Evolutionary conservation across 1,139 yeast species (phyloP), one percentile per base, ranked within the genome.

Genomic region (Suhomyces bolitotheri): DNA sequence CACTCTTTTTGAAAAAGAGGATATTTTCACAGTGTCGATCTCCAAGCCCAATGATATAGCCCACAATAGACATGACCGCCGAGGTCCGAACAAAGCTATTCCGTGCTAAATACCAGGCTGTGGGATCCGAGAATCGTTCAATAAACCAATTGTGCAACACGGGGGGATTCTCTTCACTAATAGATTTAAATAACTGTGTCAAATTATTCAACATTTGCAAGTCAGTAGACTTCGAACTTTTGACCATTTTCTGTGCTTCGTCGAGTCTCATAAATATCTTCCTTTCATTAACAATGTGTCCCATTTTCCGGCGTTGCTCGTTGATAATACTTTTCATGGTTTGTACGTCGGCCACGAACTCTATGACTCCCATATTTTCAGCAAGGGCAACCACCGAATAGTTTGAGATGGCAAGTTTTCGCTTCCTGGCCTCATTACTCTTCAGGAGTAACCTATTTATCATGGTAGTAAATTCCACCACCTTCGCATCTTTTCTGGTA

Each of bases 61-160:
- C 98, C 7, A 92, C 95, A 67, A 92, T 88, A 0, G 97, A 89
- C 92, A 94, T 94, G 0, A 90, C 98, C 0, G 97, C 97, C 17
- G 87, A 67, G 0, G 96, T 81, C 35, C 96, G 69, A 0, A 87
- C 80, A 54, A 78, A 94, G 17, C 73, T 67, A 31, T 81, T 81
- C 39, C 97, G 67, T 1, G 94, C 87, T 33, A 74, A 73, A 44
- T 88, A 82, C 98, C 98, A 94, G 1, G 79, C 69, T 9, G 82
- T 75, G 0, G 98, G 97, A 46, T 90, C 96, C 0, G 97, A 88
- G 51, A 89, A 90, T 36, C 78, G 83, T 44, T 86, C 92, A 26
- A 88, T 70, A 50, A 86, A 89, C 97, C 97, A 92, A 35, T 80
- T 78, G 49, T 83, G 82, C 22, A 94, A 63, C 0, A 88, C 88